These are phyloP conservation scores for Gyromitra esculenta DNA, from an alignment of 2,329 filamentous ascomycete genomes.

Conservation along the genomic window DNA sequence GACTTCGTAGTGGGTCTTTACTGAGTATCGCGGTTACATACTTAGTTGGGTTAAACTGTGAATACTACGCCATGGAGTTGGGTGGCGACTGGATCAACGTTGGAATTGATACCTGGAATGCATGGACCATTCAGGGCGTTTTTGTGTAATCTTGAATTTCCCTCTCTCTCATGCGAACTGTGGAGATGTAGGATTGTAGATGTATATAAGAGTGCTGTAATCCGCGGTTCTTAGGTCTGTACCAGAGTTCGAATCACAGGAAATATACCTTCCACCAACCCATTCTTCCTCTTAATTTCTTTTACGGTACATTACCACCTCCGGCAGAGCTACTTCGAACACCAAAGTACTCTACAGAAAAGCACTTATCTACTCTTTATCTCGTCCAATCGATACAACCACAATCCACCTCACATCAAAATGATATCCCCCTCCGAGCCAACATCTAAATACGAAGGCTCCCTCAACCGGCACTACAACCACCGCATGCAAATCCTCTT, in stretches of 20 bases:
- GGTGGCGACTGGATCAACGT: not conserved
- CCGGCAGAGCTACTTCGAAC: not conserved
- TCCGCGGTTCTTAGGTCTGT: not conserved
- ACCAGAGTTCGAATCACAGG: not conserved
- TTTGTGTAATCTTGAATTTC: not conserved
- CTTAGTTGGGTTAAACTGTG: not conserved
- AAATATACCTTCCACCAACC: not conserved
- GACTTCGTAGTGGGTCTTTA: not conserved
- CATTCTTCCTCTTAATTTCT: not conserved
- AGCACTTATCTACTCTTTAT: not conserved
- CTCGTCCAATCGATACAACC: not conserved
- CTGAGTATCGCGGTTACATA: slow-evolving; percentile 6
- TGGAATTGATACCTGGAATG: slow-evolving; percentile 6
- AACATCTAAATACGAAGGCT: slow-evolving; percentile 35
- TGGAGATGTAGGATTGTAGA: not conserved
- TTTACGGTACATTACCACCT: not conserved
- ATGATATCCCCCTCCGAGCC: not conserved
- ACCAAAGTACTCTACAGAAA: not conserved
- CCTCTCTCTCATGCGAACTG: not conserved
- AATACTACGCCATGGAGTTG: slow-evolving; percentile 1
- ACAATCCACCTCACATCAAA: not conserved
- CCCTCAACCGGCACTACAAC: slow-evolving; percentile 37
- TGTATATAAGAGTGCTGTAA: slow-evolving; percentile 8
- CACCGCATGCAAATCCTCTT: slow-evolving; percentile 27
- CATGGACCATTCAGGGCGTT: not conserved